A percentile compares a stretch with the other conserved stretches of the same genome.
These are phyloP conservation scores for Phalaenopsis hybrid DNA, from an alignment of 116 monocot genomes.

Conservation along the genomic window DNA sequence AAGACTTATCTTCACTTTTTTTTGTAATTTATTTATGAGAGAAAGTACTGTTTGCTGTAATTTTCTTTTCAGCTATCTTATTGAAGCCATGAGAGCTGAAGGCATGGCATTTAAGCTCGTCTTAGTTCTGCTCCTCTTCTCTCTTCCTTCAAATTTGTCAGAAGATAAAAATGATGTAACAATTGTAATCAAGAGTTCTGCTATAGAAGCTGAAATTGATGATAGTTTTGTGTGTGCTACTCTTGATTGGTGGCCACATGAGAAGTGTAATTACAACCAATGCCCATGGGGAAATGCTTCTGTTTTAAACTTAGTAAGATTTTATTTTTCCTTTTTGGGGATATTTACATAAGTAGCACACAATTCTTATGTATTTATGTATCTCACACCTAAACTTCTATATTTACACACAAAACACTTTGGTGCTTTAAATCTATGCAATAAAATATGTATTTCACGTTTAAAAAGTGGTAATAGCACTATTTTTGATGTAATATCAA, in stretches of 20 bases:
- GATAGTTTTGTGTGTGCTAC: constrained; percentile 80
- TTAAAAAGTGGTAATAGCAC: too few relatives aligned
- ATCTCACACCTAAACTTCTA: too few relatives aligned
- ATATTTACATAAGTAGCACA: too few relatives aligned
- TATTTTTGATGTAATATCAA: too few relatives aligned
- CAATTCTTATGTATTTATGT: too few relatives aligned
- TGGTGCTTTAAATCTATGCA: too few relatives aligned
- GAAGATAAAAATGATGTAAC: constrained; percentile 21
- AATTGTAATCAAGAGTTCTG: constrained; percentile 46
- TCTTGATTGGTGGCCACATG: constrained; percentile 94
- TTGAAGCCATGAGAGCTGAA: neutral
- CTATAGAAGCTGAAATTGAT: constrained; percentile 46
- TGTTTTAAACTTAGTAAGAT: constrained; percentile 66
- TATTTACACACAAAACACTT: too few relatives aligned
- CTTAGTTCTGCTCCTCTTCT: constrained; percentile 11
- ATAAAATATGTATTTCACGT: too few relatives aligned
- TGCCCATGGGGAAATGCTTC: constrained; percentile 88
- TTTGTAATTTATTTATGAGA: neutral
- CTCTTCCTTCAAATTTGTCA: constrained; percentile 7
- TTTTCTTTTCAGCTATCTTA: constrained; percentile 23
- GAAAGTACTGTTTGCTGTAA: constrained; percentile 5
- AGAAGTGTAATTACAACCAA: constrained; percentile 85
- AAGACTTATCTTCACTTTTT: neutral
- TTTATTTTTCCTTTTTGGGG: neutral
- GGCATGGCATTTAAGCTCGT: constrained; percentile 13